Evolutionary conservation across 2,329 filamentous ascomycete species (phyloP).

Genomic region (Amauroascus niger): DNA sequence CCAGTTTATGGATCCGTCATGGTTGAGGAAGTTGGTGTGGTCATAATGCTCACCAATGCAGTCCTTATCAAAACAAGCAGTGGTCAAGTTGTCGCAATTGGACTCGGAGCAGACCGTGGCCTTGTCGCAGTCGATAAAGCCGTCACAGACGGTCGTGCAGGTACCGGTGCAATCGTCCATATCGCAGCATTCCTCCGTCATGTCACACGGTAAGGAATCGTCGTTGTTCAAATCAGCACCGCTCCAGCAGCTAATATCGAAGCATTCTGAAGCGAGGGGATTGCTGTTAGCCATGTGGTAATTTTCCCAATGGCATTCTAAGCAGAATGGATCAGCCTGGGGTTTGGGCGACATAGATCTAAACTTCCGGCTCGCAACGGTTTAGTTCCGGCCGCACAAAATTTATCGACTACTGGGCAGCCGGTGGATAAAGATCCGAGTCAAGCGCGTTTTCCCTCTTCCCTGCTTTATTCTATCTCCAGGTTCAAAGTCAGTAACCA

Average conservation of each 20-base stretch:
- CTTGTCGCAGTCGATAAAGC: slow-evolving; percentile 34
- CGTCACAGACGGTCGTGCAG: slow-evolving; percentile 35
- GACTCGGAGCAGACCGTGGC: slow-evolving; percentile 31
- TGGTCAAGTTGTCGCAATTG: slow-evolving; percentile 22
- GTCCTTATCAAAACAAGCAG: slow-evolving; percentile 32
- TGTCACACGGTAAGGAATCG: slow-evolving; percentile 22
- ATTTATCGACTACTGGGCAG: neutral
- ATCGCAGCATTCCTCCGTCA: slow-evolving; percentile 28
- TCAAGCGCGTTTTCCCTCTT: neutral
- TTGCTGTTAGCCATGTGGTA: slow-evolving; percentile 30
- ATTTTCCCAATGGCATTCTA: slow-evolving; percentile 36
- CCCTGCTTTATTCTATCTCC: no score
- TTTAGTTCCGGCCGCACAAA: neutral
- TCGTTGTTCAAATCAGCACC: slow-evolving; percentile 25
- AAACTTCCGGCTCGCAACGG: neutral
- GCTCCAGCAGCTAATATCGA: slow-evolving; percentile 23
- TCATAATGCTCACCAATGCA: slow-evolving; percentile 19
- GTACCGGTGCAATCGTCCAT: slow-evolving; percentile 31
- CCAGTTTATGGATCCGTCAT: slow-evolving; percentile 11
- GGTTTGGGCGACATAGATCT: slow-evolving; percentile 13
- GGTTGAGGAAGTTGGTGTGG: slow-evolving; percentile 5
- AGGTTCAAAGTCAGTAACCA: neutral
- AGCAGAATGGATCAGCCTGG: slow-evolving; percentile 27
- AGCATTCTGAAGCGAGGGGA: slow-evolving; percentile 19
- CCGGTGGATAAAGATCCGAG: neutral